phyloP scores from a whole-genome alignment of 2,329 filamentous ascomycete genomes.

The Trichoderma arundinaceum region DNA sequence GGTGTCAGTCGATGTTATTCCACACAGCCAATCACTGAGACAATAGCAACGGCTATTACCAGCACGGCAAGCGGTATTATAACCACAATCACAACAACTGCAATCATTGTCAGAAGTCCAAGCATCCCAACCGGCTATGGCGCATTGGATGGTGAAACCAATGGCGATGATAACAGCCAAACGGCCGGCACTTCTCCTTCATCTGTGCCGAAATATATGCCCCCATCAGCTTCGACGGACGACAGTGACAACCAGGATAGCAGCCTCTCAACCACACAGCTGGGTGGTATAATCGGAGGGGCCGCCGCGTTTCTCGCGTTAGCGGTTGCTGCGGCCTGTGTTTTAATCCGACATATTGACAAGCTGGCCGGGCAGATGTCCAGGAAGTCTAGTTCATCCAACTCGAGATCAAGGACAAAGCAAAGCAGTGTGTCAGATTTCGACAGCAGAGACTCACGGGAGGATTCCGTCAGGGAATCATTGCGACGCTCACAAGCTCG shows the following conservation, averaged over 20 bases:
- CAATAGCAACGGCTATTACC: slow-evolving; percentile 51
- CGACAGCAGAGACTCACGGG: slow-evolving; percentile 7
- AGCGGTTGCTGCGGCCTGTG: slow-evolving; percentile 53
- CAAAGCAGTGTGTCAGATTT: slow-evolving; percentile 3
- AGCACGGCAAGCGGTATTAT: slow-evolving; percentile 50
- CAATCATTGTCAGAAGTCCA: slow-evolving; percentile 49
- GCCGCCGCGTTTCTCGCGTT: slow-evolving; percentile 55
- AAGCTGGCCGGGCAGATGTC: slow-evolving; percentile 51
- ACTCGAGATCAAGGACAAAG: slow-evolving; percentile 32
- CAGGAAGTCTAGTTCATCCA: slow-evolving; percentile 39
- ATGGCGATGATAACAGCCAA: slow-evolving; percentile 38
- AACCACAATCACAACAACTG: slow-evolving; percentile 49
- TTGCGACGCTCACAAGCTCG: slow-evolving; percentile 8
- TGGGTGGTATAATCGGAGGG: slow-evolving; percentile 62
- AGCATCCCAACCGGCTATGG: slow-evolving; percentile 43
- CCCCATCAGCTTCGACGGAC: slow-evolving; percentile 33
- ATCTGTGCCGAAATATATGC: slow-evolving; percentile 50
- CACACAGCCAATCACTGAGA: slow-evolving; percentile 53
- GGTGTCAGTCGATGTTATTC: slow-evolving; percentile 55
- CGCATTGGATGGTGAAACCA: slow-evolving; percentile 34
- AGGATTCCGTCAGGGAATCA: neutral
- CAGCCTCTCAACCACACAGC: slow-evolving; percentile 48
- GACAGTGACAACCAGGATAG: slow-evolving; percentile 37
- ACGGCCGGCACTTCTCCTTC: slow-evolving; percentile 52
- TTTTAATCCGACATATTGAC: slow-evolving; percentile 58